phyloP scores from a whole-genome alignment of 176 grass and related monocot species.

The Carex pumila region DNA sequence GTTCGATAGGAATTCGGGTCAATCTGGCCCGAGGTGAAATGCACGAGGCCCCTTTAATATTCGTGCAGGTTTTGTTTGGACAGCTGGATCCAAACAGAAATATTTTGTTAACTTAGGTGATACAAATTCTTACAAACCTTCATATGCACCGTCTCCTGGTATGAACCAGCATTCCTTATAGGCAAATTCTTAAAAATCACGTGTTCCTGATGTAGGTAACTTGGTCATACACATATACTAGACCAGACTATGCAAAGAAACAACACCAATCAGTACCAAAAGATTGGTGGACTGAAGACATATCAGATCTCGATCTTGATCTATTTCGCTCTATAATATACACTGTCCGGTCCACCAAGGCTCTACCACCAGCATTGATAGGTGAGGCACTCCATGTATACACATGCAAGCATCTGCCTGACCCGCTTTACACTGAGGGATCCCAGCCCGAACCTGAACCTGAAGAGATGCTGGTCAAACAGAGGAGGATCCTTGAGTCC shows the following conservation, averaged over 20 bases:
- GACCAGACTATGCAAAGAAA: conserved; percentile 53
- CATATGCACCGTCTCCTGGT: not conserved
- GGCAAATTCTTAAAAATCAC: not conserved
- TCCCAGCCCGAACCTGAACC: not conserved
- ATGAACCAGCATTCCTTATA: not conserved
- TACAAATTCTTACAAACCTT: not conserved
- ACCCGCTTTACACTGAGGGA: conserved; percentile 26
- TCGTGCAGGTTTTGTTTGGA: too few relatives aligned
- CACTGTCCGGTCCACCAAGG: conserved; percentile 55
- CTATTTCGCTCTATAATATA: conserved; percentile 70
- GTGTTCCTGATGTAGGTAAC: conserved; percentile 29
- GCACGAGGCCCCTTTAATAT: too few relatives aligned
- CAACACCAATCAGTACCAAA: conserved; percentile 53
- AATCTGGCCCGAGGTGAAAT: too few relatives aligned
- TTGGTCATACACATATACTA: conserved; percentile 87
- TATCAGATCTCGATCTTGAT: conserved; percentile 86
- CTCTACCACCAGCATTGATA: conserved; percentile 61
- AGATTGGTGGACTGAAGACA: conserved; percentile 98
- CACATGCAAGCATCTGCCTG: conserved; percentile 70
- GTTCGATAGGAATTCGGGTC: too few relatives aligned
- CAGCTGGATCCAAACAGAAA: too few relatives aligned
- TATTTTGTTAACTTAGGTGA: too few relatives aligned
- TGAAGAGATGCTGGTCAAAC: conserved; percentile 40
- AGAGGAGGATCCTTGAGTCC: conserved; percentile 73
- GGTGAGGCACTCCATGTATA: conserved; percentile 97